Base-by-base conservation (phyloP, 2,329 filamentous ascomycete genomes). In the Cladosporium oxysporum region DNA sequence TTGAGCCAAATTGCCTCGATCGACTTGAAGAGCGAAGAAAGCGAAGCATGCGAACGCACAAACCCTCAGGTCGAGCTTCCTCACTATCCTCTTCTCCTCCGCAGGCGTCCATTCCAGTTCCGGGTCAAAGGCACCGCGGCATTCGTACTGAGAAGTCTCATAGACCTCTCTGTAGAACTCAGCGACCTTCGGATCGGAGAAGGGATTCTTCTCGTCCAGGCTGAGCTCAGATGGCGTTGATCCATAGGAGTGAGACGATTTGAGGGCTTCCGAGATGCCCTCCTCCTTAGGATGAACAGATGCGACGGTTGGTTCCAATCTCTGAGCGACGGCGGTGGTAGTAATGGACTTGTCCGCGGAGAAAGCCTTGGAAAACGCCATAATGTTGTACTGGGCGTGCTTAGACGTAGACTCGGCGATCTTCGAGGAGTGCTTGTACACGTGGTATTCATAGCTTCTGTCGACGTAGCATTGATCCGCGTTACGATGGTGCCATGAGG, bases 121-220 rank as follows among this genome's bases (percentile, higher is more conserved):
- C 0, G 79, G 81, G 65, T 84, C 82, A 76, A 81, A 84, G 12
- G 80, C 78, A 71, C 83, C 81, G 44, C 78, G 74, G 14, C 82
- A 81, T 72, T 84, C 82, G 71, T 86, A 80, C 75, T 78, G 68
- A 1, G 84, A 83, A 7, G 82, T 81, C 68, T 87, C 84, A 67
- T 87, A 88, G 5, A 86, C 72, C 5, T 76, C 76, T 2, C 79
- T 77, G 81, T 84, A 88, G 70, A 84, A 80, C n/a, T 83, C 81
- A 1, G 84, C 84, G 2, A 84, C 77, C 3, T 79, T 77, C 2
- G 83, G 81, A 59, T 87, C 83, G 0, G 80, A 77, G 69, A 88
- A 88, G 2, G 70, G 68, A 35, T 73, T 73, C 37, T 65, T 65
- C 57, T 65, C 63, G 18, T 65, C 63, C 29, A 65, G 31, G 18